Base-by-base conservation (phyloP, 257 asterid genomes). In the Jacaranda mimosifolia region DNA sequence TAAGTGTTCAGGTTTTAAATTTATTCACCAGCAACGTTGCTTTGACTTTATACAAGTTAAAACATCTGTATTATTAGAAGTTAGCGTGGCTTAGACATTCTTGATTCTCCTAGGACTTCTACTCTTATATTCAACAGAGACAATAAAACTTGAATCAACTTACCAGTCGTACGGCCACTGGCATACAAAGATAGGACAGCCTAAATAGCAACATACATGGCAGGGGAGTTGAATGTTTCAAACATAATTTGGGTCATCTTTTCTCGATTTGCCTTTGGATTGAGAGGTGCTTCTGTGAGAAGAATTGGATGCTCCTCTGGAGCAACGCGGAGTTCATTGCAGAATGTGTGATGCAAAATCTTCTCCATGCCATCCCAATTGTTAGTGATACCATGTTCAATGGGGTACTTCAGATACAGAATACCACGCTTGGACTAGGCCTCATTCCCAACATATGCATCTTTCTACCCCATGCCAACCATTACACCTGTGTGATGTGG, bases 401-500 rank as follows among this genome's bases (percentile, higher is more conserved):
- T 83, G 42, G 87, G 87, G 80, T 83, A 80, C 68, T 83, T 83
- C 21, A 83, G 76, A 42, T 81, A 51, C n/a, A 83, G 76, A 68
- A 83, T 83, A 80, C 87, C 87, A 42, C 85, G 72, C 82, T 80
- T 83, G 40, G 87, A 83, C 71, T 80, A 83, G 53, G 87, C 87
- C 74, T 80, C 85, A 38, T 80, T 85, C 58, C 87, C 87, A 72
- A 83, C 85, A 55, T 80, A 83, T 62, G 87, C 87, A 73, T 83
- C 85, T 59, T 83, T 83, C 76, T 83, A 84, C 60, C 85, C 87
- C 87, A 84, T 84, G 73, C 88, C 88, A 49, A 84, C 88, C 86
- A 81, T 84, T 80, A 84, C 86, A 63, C 88, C 88, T 1, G 88
- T 84, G 86, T 81, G 88, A 57, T 86, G 86, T 6, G 88, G 88